These are phyloP conservation scores for Apophysomyces variabilis DNA, from an alignment of 371 early-diverging fungal genomes.

Conservation along the genomic window DNA sequence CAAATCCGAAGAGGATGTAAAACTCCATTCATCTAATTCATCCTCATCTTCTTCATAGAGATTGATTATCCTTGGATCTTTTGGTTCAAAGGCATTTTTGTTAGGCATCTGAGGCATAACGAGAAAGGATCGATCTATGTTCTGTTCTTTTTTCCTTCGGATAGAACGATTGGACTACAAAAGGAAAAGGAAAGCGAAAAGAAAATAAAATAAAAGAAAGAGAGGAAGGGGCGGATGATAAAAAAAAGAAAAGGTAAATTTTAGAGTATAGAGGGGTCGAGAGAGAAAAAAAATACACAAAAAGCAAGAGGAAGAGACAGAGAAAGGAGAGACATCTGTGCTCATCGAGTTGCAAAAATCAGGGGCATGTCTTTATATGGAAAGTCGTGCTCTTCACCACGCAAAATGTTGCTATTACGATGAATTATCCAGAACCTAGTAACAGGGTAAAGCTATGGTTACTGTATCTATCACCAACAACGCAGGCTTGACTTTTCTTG, in stretches of 20 bases:
- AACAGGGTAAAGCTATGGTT: background rate
- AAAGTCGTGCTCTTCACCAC: background rate
- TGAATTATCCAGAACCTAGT: background rate
- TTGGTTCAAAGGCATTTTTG: constrained; percentile 32
- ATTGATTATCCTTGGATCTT: constrained; percentile 34
- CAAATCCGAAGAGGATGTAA: constrained; percentile 22
- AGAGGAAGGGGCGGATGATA: background rate
- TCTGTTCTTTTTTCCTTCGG: no score
- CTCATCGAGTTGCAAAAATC: constrained; percentile 15
- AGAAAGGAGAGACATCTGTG: constrained; percentile 7
- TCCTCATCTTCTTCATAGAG: constrained; percentile 33
- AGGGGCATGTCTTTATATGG: constrained; percentile 3
- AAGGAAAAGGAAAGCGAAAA: background rate
- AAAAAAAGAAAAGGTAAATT: background rate
- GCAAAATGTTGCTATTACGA: constrained; percentile 3
- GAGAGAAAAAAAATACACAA: constrained; percentile 6
- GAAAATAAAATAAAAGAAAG: background rate
- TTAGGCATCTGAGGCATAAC: constrained; percentile 24
- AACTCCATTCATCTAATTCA: constrained; percentile 34
- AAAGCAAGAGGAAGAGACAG: constrained; percentile 13
- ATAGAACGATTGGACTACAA: no score
- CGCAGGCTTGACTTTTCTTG: no score
- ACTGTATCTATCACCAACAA: no score
- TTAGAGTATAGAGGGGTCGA: background rate
- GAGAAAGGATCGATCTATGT: background rate